Percentiles rank a stretch among this genome's conserved stretches.
Conservation (phyloP, 2,329 filamentous ascomycete genomes). For the Diaporthe aspalathi region DNA sequence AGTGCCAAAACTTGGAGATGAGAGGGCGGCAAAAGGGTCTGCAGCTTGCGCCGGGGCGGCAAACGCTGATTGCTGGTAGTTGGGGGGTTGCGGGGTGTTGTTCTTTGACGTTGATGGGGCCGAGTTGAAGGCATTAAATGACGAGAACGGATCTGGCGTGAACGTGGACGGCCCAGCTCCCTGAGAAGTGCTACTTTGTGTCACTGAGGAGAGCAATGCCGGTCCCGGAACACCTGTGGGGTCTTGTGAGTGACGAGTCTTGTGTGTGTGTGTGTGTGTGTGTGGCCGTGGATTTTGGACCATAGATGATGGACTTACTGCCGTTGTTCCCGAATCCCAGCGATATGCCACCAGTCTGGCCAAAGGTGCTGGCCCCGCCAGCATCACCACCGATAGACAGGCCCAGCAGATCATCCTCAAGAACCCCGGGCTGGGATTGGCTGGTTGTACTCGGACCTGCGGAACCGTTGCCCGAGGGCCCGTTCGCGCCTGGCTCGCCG, state of each 20-base stretch:
- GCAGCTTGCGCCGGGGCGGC: constrained; percentile 55
- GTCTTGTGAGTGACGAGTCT: constrained; percentile 43
- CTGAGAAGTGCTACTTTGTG: constrained; percentile 69
- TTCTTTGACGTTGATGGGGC: constrained; percentile 62
- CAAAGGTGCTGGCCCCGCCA: constrained; percentile 60
- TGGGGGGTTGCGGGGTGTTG: constrained; percentile 63
- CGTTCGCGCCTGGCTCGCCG: constrained; percentile 67
- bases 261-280: too few species aligned
- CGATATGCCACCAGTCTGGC: constrained; percentile 83
- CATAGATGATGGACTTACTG: constrained; percentile 59
- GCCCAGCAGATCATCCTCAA: constrained; percentile 92
- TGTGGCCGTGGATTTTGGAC: too few species aligned
- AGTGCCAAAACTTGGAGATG: constrained; percentile 53
- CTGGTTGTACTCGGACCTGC: constrained; percentile 49
- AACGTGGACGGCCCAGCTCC: constrained; percentile 52
- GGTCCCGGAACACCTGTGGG: constrained; percentile 71
- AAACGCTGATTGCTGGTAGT: constrained; percentile 60
- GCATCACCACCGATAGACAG: constrained; percentile 79
- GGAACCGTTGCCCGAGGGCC: constrained; percentile 48
- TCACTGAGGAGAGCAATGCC: constrained; percentile 72
- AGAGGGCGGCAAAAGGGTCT: constrained; percentile 66
- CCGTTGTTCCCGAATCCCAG: constrained; percentile 80
- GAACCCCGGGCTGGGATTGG: constrained; percentile 64
- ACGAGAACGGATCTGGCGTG: constrained; percentile 59
- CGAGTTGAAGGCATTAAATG: constrained; percentile 67